These are phyloP conservation scores for Coemansia furcata DNA, from an alignment of 192 early-diverging fungal species.

Conservation along the genomic window DNA sequence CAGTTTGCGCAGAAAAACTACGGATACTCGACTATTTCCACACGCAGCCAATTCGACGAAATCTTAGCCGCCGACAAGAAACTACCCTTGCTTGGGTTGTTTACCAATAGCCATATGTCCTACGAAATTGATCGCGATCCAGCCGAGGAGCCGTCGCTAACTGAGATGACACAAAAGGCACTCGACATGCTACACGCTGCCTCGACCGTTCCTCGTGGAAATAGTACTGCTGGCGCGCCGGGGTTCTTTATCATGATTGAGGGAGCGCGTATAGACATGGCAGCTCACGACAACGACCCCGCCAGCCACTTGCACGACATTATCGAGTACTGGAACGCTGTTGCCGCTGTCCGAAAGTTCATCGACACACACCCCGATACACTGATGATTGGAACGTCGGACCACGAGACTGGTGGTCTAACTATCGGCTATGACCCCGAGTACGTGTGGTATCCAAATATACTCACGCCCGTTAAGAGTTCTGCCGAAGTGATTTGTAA, in stretches of 20 bases:
- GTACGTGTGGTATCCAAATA: constrained; percentile 56
- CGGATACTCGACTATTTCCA: constrained; percentile 6
- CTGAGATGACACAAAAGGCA: constrained; percentile 56
- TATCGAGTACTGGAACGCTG: constrained; percentile 56
- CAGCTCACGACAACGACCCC: constrained; percentile 60
- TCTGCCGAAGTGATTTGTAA: constrained; percentile 39
- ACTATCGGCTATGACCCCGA: constrained; percentile 51
- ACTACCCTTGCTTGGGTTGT: constrained; percentile 53
- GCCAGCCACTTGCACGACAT: constrained; percentile 61
- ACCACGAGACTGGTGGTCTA: constrained; percentile 66
- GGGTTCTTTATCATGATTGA: constrained; percentile 65
- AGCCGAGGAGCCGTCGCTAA: constrained; percentile 46
- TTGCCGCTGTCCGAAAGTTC: constrained; percentile 50
- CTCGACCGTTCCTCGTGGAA: not conserved
- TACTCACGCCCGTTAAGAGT: constrained; percentile 18
- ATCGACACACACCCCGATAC: constrained; percentile 53
- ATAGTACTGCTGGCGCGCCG: not conserved
- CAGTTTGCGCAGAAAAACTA: constrained; percentile 11
- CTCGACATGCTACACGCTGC: constrained; percentile 30
- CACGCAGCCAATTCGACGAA: constrained; percentile 24
- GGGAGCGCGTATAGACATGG: constrained; percentile 62
- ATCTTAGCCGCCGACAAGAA: constrained; percentile 2
- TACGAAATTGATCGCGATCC: constrained; percentile 55
- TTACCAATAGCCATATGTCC: constrained; percentile 51
- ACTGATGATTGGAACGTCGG: constrained; percentile 56